Evolutionary conservation across 192 early-diverging fungal species (phyloP).

Genomic region (Linnemannia elongata): DNA sequence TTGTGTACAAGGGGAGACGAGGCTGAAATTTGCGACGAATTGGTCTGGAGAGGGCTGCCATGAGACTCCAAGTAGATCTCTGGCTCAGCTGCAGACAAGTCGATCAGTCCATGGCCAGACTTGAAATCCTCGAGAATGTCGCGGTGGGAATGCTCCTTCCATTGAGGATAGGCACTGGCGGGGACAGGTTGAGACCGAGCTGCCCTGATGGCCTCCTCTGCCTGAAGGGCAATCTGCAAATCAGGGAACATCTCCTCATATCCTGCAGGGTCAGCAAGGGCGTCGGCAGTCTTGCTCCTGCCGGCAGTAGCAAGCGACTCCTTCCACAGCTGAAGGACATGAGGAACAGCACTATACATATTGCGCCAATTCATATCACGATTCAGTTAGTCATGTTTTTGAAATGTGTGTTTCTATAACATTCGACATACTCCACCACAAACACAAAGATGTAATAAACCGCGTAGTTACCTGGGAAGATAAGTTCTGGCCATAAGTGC

Average conservation of each 20-base stretch:
- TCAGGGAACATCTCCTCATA: constrained; percentile 93
- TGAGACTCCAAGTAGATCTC: constrained; percentile 9
- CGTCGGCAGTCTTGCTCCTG: constrained; percentile 88
- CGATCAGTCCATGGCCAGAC: constrained; percentile 34
- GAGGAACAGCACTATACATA: constrained; percentile 65
- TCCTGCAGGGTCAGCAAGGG: constrained; percentile 87
- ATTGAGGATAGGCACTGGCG: constrained; percentile 67
- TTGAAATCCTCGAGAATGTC: constrained; percentile 67
- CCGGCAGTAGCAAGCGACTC: constrained; percentile 72
- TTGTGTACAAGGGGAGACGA: constrained; percentile 20
- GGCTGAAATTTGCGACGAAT: constrained; percentile 12
- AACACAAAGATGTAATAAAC: not conserved
- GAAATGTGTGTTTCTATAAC: not conserved
- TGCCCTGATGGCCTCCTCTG: constrained; percentile 61
- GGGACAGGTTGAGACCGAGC: constrained; percentile 47
- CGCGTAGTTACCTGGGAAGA: constrained; percentile 68
- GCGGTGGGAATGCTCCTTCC: constrained; percentile 68
- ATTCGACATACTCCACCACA: not conserved
- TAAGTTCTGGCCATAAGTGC: constrained; percentile 94
- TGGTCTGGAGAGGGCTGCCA: not conserved
- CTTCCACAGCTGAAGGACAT: constrained; percentile 85
- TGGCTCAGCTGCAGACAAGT: not conserved
- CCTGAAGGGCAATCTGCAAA: constrained; percentile 69
- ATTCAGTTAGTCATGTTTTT: not conserved
- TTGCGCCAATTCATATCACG: not conserved